A percentile compares a stretch with the other conserved stretches of the same genome.
These are phyloP conservation scores for Xerocomus amazonicus DNA, from an alignment of 1,284 basidiomycete species.

Conservation along the genomic window DNA sequence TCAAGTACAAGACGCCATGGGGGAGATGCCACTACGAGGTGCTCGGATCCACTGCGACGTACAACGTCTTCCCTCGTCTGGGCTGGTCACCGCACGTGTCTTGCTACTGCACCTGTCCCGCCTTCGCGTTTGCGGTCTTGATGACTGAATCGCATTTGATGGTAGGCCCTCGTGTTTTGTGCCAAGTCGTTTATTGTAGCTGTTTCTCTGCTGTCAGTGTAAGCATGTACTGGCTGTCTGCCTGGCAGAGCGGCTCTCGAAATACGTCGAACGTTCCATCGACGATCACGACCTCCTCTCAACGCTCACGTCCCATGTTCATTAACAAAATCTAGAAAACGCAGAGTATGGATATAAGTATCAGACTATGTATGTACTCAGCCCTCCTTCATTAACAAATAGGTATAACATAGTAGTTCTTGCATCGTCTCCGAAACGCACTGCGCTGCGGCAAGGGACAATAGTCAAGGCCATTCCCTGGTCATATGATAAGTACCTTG, in stretches of 20 bases:
- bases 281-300: slow-evolving; percentile 45
- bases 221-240: slow-evolving; percentile 71
- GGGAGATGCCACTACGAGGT: slow-evolving; percentile 61
- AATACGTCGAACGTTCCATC: slow-evolving; percentile 48
- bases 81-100: slow-evolving; percentile 35
- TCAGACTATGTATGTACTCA: slow-evolving; percentile 12
- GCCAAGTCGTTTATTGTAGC: background rate
- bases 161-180: slow-evolving; percentile 39
- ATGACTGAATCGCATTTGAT: slow-evolving; percentile 57
- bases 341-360: slow-evolving; percentile 13
- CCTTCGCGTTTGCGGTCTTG: slow-evolving; percentile 63
- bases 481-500: background rate
- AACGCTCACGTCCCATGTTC: slow-evolving; percentile 26
- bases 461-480: background rate
- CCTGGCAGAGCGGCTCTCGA: slow-evolving; percentile 51
- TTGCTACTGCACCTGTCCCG: slow-evolving; percentile 70
- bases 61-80: slow-evolving; percentile 57
- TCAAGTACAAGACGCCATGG: slow-evolving; percentile 56
- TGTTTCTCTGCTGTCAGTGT: slow-evolving; percentile 47
- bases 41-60: slow-evolving; percentile 57
- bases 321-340: slow-evolving; percentile 5
- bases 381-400: slow-evolving; percentile 21
- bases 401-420: slow-evolving; percentile 25
- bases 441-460: slow-evolving; percentile 6
- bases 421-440: slow-evolving; percentile 6